phyloP scores from a whole-genome alignment of 257 asterid genomes.

The Nicotiana sylvestris region DNA sequence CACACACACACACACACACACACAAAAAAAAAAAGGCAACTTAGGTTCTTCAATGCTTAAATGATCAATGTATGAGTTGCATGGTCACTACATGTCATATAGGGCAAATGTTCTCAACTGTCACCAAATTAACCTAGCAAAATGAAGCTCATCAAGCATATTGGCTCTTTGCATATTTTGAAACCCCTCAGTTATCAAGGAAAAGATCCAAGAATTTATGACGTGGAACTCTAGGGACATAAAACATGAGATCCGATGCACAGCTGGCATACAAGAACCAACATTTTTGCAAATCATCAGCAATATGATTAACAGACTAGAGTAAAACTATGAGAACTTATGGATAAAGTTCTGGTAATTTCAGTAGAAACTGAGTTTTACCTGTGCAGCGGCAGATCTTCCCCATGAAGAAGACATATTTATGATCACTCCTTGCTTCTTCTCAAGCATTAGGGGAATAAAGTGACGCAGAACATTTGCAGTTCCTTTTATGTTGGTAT shows the following conservation, averaged over 20 bases:
- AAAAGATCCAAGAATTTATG: not conserved
- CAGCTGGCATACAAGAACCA: not conserved
- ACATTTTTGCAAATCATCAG: not conserved
- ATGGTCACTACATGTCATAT: not conserved
- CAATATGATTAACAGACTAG: not conserved
- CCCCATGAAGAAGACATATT: conserved; percentile 99
- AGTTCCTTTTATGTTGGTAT: conserved; percentile 80
- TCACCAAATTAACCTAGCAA: not conserved
- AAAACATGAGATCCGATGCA: not conserved
- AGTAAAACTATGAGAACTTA: conserved; percentile 9
- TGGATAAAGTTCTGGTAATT: not conserved
- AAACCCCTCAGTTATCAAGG: not conserved
- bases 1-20: no score
- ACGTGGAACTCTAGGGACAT: not conserved
- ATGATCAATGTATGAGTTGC: not conserved
- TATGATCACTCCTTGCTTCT: conserved; percentile 80
- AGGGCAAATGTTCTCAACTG: not conserved
- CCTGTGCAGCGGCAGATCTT: conserved; percentile 99
- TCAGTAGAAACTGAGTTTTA: conserved; percentile 22
- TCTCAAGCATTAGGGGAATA: conserved; percentile 78
- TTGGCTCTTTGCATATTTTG: not conserved
- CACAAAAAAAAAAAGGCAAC: not conserved
- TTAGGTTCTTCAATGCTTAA: not conserved
- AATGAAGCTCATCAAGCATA: not conserved
- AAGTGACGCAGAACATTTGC: conserved; percentile 85